These are phyloP conservation scores for Leishmania mexicana DNA, from an alignment of 208 protist genomes.

Conservation along the genomic window DNA sequence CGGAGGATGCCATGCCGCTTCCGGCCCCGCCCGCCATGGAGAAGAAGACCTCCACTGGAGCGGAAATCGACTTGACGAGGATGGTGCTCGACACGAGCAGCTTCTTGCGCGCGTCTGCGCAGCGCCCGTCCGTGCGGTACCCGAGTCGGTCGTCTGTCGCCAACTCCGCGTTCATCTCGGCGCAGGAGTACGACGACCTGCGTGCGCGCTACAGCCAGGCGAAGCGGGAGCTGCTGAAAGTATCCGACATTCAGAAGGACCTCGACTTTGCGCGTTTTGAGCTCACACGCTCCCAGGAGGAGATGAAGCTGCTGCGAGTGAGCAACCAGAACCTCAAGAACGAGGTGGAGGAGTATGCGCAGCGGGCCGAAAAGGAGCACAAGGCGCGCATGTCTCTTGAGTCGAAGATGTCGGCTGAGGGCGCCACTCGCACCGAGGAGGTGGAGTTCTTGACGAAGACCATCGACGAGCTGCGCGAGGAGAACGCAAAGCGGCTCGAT, in stretches of 20 bases:
- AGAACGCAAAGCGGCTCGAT: slow-evolving; percentile 50
- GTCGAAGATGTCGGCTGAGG: slow-evolving; percentile 34
- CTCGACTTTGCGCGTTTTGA: slow-evolving; percentile 82
- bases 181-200: slow-evolving; percentile 86
- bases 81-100: slow-evolving; percentile 56
- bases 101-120: slow-evolving; percentile 38
- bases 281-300: slow-evolving; percentile 65
- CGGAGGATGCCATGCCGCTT: slow-evolving; percentile 17
- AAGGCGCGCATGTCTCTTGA: slow-evolving; percentile 55
- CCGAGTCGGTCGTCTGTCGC: slow-evolving; percentile 57
- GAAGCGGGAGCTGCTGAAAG: slow-evolving; percentile 78
- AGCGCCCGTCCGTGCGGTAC: slow-evolving; percentile 49
- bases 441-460: slow-evolving; percentile 63
- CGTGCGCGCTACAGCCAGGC: slow-evolving; percentile 66
- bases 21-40: slow-evolving; percentile 13
- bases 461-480: slow-evolving; percentile 64
- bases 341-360: slow-evolving; percentile 59
- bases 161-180: slow-evolving; percentile 62
- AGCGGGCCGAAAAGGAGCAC: slow-evolving; percentile 50
- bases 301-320: slow-evolving; percentile 57
- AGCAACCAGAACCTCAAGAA: slow-evolving; percentile 47
- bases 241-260: slow-evolving; percentile 76
- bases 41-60: slow-evolving; percentile 11
- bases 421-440: slow-evolving; percentile 45
- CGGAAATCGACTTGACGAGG: slow-evolving; percentile 65